phyloP scores from a whole-genome alignment of 768 basidiomycete genomes.

The Pulveroboletus sp. region DNA sequence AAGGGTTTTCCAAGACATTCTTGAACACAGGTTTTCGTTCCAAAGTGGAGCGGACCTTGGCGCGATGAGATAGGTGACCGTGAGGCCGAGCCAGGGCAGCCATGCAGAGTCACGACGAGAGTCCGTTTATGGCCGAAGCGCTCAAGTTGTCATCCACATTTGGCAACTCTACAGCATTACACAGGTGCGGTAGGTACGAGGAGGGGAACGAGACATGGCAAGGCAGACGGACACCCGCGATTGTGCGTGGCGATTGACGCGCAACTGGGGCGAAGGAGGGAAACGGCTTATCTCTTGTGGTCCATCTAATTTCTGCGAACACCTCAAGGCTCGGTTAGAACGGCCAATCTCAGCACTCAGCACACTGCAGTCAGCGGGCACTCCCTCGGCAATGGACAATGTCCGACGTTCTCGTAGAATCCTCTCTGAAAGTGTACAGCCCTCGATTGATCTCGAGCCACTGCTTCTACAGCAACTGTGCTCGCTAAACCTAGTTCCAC shows the following conservation, averaged over 20 bases:
- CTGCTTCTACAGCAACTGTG: constrained; percentile 13
- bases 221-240: too few relatives aligned
- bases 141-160: too few relatives aligned
- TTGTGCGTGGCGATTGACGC: too few relatives aligned
- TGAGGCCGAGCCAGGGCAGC: constrained; percentile 42
- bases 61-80: constrained; percentile 60
- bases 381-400: neutral
- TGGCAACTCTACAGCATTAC: neutral
- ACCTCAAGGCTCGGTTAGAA: neutral
- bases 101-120: too few relatives aligned
- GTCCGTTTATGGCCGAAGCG: constrained; percentile 17
- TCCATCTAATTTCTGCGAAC: too few relatives aligned
- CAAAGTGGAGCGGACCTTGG: constrained; percentile 36
- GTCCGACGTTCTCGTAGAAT: neutral
- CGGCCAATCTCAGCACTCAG: neutral
- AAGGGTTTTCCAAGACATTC: constrained; percentile 68
- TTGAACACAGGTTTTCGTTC: constrained; percentile 68
- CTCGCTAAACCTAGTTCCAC: neutral
- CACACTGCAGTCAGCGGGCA: neutral
- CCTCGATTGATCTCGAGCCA: neutral
- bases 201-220: too few relatives aligned
- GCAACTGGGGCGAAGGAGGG: too few relatives aligned
- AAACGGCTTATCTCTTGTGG: too few relatives aligned
- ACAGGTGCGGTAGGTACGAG: too few relatives aligned
- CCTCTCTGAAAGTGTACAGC: neutral